Evolutionary conservation across 805 yeast genomes (phyloP).

Genomic region (Candida hungchunana): DNA sequence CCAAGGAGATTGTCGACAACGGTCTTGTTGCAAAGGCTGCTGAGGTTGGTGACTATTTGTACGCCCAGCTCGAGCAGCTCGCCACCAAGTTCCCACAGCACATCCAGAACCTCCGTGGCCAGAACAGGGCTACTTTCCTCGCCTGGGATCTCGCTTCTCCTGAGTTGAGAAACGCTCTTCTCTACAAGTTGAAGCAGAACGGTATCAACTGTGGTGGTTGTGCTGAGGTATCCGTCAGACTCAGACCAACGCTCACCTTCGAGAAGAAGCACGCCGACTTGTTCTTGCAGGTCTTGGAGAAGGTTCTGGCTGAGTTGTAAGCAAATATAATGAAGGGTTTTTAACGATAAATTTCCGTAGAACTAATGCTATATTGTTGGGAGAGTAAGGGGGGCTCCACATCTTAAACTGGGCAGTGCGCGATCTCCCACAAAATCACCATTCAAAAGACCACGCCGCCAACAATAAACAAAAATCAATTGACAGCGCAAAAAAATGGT

Average conservation of each 20-base stretch:
- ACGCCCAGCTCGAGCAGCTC: constrained; percentile 47
- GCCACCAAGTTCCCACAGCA: constrained; percentile 50
- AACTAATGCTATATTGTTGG: too few relatives aligned
- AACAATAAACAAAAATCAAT: background rate
- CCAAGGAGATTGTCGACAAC: constrained; percentile 57
- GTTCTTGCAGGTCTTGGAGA: constrained; percentile 43
- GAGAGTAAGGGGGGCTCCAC: too few relatives aligned
- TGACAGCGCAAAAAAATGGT: constrained; percentile 44
- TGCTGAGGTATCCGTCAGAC: constrained; percentile 71
- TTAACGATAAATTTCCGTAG: too few relatives aligned
- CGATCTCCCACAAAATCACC: too few relatives aligned
- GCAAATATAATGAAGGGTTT: too few relatives aligned
- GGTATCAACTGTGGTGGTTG: constrained; percentile 87
- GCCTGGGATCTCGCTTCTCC: constrained; percentile 68
- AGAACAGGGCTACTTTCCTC: constrained; percentile 70
- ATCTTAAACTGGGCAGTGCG: too few relatives aligned
- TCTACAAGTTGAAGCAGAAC: constrained; percentile 50
- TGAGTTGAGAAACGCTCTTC: constrained; percentile 56
- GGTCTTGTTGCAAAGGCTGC: constrained; percentile 52
- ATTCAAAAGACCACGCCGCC: background rate
- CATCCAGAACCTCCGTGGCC: constrained; percentile 62
- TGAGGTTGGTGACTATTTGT: constrained; percentile 66
- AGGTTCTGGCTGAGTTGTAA: constrained; percentile 27
- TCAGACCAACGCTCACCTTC: constrained; percentile 76
- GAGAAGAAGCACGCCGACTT: constrained; percentile 78